Conservation (phyloP, 2,329 filamentous ascomycete species). For the Cladosporium sp. region DNA sequence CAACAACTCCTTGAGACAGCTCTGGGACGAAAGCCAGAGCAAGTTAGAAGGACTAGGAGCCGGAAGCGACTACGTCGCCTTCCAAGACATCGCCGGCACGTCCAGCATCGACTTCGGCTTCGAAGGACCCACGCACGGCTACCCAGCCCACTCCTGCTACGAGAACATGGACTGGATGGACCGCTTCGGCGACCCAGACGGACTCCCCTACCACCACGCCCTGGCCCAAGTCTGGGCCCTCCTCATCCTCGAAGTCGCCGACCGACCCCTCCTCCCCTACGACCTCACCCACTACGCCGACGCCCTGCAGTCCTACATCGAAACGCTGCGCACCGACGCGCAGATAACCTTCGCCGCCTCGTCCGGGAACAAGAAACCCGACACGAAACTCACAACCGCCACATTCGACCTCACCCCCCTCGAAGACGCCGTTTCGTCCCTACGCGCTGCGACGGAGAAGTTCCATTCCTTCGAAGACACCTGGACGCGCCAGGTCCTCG, state of each 20-base stretch:
- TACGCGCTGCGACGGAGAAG: constrained; percentile 56
- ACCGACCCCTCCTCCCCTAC: constrained; percentile 77
- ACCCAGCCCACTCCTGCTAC: constrained; percentile 78
- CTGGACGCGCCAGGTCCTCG: constrained; percentile 72
- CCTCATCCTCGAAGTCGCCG: constrained; percentile 78
- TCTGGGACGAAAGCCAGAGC: constrained; percentile 66
- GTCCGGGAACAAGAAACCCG: constrained; percentile 3
- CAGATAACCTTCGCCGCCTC: constrained; percentile 21
- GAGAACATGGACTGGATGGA: constrained; percentile 88
- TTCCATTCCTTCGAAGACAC: constrained; percentile 73
- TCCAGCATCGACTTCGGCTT: constrained; percentile 86
- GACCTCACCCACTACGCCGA: constrained; percentile 71
- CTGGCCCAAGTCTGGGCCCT: constrained; percentile 77
- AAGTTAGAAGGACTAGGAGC: constrained; percentile 67
- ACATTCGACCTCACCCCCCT: constrained; percentile 56
- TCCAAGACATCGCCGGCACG: constrained; percentile 85
- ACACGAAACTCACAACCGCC: not conserved
- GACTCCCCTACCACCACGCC: constrained; percentile 71
- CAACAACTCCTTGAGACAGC: constrained; percentile 62
- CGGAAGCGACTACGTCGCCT: constrained; percentile 80
- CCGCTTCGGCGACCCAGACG: constrained; percentile 65
- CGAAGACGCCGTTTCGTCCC: constrained; percentile 57
- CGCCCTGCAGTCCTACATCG: constrained; percentile 60
- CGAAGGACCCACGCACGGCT: constrained; percentile 51
- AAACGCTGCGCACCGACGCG: constrained; percentile 61